Percentiles rank a stretch among this genome's conserved stretches.
These are phyloP conservation scores for Liquidambar formosana DNA, from an alignment of 164 flowering plant genomes.

Conservation along the genomic window DNA sequence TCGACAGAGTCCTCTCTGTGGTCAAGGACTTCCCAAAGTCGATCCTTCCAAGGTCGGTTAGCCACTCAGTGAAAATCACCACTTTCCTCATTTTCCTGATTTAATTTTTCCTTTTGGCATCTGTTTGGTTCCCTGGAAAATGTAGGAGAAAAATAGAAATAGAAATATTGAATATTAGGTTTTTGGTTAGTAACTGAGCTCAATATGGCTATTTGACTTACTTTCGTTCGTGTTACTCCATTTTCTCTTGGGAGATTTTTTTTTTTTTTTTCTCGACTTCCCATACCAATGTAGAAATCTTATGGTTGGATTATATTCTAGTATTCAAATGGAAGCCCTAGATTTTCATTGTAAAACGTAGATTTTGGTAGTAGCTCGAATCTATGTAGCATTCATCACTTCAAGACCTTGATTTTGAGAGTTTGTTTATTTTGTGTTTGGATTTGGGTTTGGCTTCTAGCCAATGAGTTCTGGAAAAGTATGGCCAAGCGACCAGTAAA, in stretches of 20 bases:
- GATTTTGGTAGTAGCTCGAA: not conserved
- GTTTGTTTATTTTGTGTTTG: not conserved
- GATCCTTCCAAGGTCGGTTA: constrained; percentile 75
- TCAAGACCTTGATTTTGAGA: not conserved
- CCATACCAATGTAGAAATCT: not conserved
- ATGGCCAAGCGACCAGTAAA: too few relatives aligned
- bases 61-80: not conserved
- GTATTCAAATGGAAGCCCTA: not conserved
- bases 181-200: not conserved
- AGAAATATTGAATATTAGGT: not conserved
- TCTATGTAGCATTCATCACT: not conserved
- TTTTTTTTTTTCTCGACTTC: not conserved
- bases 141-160: not conserved
- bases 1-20: constrained; percentile 78
- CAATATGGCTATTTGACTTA: not conserved
- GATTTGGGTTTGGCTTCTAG: too few relatives aligned
- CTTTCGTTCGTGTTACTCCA: not conserved
- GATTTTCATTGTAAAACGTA: too few relatives aligned
- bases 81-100: not conserved
- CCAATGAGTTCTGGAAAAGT: too few relatives aligned
- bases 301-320: not conserved
- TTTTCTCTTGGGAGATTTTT: not conserved
- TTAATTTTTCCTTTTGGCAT: not conserved
- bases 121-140: constrained; percentile 3
- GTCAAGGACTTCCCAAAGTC: constrained; percentile 88